Evolutionary conservation across 768 basidiomycete genomes (phyloP), one percentile per base, ranked within the genome.

Genomic region (Russula earlei): DNA sequence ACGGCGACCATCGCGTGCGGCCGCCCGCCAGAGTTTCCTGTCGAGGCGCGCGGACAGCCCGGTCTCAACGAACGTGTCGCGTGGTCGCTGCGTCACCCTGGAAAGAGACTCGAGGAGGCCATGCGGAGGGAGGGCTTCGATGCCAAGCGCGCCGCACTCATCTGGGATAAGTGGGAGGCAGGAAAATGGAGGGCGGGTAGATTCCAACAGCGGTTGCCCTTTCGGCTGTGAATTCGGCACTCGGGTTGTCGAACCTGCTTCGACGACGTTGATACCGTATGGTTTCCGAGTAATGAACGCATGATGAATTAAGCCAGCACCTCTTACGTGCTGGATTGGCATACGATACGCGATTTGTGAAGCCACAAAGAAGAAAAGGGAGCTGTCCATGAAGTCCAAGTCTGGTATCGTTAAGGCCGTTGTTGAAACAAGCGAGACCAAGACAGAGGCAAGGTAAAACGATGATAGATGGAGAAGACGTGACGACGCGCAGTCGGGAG

Each of bases 1-100:
- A 71, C 71, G 5, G 81, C 82, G 0, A 65, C 64, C 11, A 67
- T 77, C 17, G 82, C 80, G 4, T 82, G 80, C 53, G 73, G 65
- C 2, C 72, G 68, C 2, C 24, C 61, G 11, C 78, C 80, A 4
- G 71, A 72, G 10, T 82, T 79, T 61, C 70, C 72, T 51, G 58
- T 77, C 9, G 63, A 67, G 14, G 76, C 80, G 4, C 71, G 70
- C 0, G 72, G 72, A 11, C 74, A 81, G 56, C 72, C 71, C 6
- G 68, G 69, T 14, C 65, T 68, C 44, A 60, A 64, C 11, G 70
- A 74, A 59, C 71, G 78, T 37, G 75, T 82, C 27, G 72, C 70
- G 9, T 65, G 69, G 51, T 77, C 74, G 31, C 61, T 82, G 19
- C 68, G 61, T 25, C 54, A 67, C 47, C 58, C 67, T 7, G 56